Base-by-base conservation (phyloP, 2,329 filamentous ascomycete genomes). In the Tetracladium maxilliforme region DNA sequence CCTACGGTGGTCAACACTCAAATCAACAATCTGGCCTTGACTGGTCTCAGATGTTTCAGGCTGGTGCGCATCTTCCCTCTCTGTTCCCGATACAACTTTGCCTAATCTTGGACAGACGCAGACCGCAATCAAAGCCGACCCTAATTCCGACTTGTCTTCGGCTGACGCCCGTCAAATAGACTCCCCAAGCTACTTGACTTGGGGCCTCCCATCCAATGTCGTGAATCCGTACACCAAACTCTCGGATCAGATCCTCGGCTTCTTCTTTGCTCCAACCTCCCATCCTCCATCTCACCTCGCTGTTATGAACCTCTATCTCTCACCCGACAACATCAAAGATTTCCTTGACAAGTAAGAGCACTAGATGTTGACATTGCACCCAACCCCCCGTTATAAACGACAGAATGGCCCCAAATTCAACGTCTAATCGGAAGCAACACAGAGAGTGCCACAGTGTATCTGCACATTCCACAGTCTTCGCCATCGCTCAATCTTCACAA, bases 41-140 rank as follows among this genome's bases (percentile, higher is more conserved):
- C 56, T 83, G 77, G 77, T 66, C 74, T 44, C 67, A 76, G 48
- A 78, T 83, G 70, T 81, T 81, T 59, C 75, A 74, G 58, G 53
- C 72, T 58, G 72, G 71, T 64, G 62, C 68, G 56, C 68, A 75
- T 52, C n/a, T n/a, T n/a, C n/a, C n/a, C n/a, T n/a, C n/a, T n/a
- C n/a, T n/a, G n/a, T n/a, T n/a, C 23, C 29, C 29, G 13, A n/a
- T 42, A 39, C 26, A 34, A 33, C 21, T 24, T n/a, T n/a, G n/a
- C n/a, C 73, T 63, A 74, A 74, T 61, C 59, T 66, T 64, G 62
- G 65, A 51, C 64, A 73, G 57, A 70, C 61, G 52, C 73, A 73
- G 62, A 76, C 69, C 59, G 63, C 58, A 59, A 68, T 65, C 61
- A 77, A 75, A 62, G 59, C 57, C 54, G n/a, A 30, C 21, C 67